Evolutionary conservation across 495 filamentous ascomycete genomes (phyloP).

Genomic region (Gamarada debralockiae): DNA sequence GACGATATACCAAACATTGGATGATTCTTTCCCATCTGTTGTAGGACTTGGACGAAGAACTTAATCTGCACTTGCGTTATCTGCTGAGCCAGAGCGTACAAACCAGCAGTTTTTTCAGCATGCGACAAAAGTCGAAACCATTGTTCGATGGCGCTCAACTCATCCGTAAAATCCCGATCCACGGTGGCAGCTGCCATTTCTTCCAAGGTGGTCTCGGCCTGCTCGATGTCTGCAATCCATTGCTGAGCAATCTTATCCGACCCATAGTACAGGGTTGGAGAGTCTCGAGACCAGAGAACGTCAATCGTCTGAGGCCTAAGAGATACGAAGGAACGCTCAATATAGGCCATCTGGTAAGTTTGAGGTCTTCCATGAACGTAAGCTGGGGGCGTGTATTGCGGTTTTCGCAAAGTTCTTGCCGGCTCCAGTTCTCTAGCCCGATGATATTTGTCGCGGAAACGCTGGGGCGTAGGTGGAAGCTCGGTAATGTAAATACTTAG

Average conservation of each 20-base stretch:
- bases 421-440: no score
- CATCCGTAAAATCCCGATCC: constrained; percentile 99
- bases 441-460: no score
- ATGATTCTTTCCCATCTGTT: constrained; percentile 97
- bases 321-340: no score
- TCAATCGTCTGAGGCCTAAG: no score
- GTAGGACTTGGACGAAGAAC: constrained; percentile 97
- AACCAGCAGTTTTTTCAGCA: constrained; percentile 89
- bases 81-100: constrained; percentile 95
- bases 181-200: constrained; percentile 98
- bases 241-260: constrained; percentile 93
- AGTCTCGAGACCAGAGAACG: no score
- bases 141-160: constrained; percentile 97
- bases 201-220: constrained; percentile 94
- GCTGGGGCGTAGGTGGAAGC: no score
- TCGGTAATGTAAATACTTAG: no score
- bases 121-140: constrained; percentile 98
- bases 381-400: no score
- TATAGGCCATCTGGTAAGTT: no score
- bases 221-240: constrained; percentile 98
- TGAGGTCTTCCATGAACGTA: no score
- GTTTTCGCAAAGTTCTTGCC: no score
- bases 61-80: constrained; percentile 98
- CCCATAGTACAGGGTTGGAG: no score
- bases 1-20: constrained; percentile 96